Percentiles rank a stretch among this genome's conserved stretches.
Evolutionary conservation across 2,329 filamentous ascomycete species (phyloP).

Genomic region (Penicillium concentricum): DNA sequence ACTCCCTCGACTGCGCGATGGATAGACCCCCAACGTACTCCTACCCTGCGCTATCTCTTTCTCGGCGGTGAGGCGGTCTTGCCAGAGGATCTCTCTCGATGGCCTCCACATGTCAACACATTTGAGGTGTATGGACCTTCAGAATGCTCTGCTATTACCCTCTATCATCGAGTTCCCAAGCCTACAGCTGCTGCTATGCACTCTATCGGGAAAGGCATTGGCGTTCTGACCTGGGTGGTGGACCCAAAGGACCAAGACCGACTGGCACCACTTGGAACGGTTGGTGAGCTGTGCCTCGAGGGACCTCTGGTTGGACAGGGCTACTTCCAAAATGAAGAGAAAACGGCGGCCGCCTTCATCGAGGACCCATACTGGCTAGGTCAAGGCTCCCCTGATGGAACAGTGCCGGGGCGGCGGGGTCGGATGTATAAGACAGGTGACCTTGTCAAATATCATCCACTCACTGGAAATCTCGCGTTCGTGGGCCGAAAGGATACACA

Average conservation of each 20-base stretch:
- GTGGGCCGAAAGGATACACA: neutral
- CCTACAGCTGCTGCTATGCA: neutral
- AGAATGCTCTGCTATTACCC: neutral
- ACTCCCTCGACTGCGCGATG: neutral
- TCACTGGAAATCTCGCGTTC: neutral
- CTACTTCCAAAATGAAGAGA: neutral
- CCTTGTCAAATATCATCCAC: neutral
- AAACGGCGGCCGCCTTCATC: neutral
- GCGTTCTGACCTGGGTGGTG: neutral
- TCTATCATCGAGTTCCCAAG: neutral
- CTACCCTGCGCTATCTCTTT: neutral
- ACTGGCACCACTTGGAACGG: neutral
- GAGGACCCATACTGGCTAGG: neutral
- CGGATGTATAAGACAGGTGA: neutral
- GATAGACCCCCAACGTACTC: neutral
- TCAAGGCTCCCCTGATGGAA: neutral
- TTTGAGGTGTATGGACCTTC: neutral
- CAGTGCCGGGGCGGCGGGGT: neutral
- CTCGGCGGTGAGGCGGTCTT: neutral
- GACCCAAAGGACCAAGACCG: neutral
- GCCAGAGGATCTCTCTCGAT: neutral
- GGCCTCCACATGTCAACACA: neutral
- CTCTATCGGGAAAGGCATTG: neutral
- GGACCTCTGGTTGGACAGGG: neutral
- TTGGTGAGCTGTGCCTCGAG: neutral